Percentiles rank a stretch among this genome's conserved stretches.
These are phyloP conservation scores for Hymenoscyphus fructigenus DNA, from an alignment of 2,329 filamentous ascomycete species.

Conservation along the genomic window DNA sequence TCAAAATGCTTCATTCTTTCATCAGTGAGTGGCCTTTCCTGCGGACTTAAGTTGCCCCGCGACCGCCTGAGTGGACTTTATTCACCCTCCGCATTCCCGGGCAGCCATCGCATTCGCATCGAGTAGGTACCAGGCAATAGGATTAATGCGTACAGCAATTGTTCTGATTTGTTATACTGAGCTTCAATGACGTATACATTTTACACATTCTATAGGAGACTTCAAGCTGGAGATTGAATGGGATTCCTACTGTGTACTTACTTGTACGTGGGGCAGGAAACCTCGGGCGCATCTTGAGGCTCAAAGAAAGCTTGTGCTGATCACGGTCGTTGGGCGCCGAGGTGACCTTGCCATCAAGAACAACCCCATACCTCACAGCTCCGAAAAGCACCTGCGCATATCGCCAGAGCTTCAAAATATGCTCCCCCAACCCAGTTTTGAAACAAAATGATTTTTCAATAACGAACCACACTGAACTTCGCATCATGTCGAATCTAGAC, in stretches of 20 bases:
- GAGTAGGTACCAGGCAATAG: not conserved
- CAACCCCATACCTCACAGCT: not conserved
- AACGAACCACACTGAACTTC: conserved; percentile 8
- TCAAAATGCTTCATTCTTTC: no score
- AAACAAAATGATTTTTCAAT: conserved; percentile 23
- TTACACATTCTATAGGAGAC: not conserved
- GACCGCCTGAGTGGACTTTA: not conserved
- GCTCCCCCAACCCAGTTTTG: not conserved
- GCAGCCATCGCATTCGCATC: not conserved
- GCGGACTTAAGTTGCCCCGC: not conserved
- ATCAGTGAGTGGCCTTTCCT: no score
- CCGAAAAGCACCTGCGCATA: not conserved
- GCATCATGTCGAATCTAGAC: conserved; percentile 49
- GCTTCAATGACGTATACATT: not conserved
- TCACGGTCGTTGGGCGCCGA: not conserved
- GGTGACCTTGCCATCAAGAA: not conserved
- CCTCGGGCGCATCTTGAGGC: not conserved
- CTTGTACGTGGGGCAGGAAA: not conserved
- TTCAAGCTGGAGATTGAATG: not conserved
- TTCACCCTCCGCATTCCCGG: not conserved
- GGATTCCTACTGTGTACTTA: not conserved
- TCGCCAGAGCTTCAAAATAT: not conserved
- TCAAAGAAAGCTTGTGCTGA: conserved; percentile 6
- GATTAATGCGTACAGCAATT: not conserved
- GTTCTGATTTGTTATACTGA: not conserved